Evolutionary conservation across 208 protist species (phyloP), one percentile per base, ranked within the genome.

Genomic region (Leishmania lainsoni): DNA sequence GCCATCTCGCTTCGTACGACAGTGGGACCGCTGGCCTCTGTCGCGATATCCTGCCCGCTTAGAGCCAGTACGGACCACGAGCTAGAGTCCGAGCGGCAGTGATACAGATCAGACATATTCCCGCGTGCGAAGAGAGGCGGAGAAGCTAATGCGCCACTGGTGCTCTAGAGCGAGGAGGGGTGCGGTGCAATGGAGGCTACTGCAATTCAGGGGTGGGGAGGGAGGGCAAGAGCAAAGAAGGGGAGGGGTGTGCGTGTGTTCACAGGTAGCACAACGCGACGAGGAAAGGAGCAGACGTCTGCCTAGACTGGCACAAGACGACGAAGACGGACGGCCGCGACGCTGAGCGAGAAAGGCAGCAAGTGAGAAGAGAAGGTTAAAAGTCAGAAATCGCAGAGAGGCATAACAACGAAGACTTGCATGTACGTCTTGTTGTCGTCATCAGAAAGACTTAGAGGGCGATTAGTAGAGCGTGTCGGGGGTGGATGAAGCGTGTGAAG

Each of bases 1-100:
- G 39, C 42, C 8, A 4, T n/a, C 45, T 58, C 22, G 22, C 26
- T 22, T 14, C 35, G 65, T 14, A 1, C 59, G 14, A n/a, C 35
- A 6, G 56, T 51, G 22, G 65, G 54, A 48, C n/a, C 66, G 59
- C 29, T 22, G 39, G 49, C 68, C 16, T 80, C 70, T 16, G 70
- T 80, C 48, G 56, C 3, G 45, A 69, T 59, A 3, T 58, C 68
- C 17, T 51, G 58, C 26, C 3, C 75, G 59, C 45, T 45, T 35
- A 20, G 26, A 49, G 81, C 42, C 45, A 80, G 65, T 48, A 51
- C 61, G 32, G 81, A 63, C 76, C 81, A 84, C 70, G 76, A 84
- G 58, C 78, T 71, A 6, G 75, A 80, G 16, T 16, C 51, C 14
- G 69, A 68, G 45, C 22, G 81, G 51, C 39, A 45, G 69, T 72